A percentile compares a stretch with the other conserved stretches of the same genome.
Conservation (phyloP, 768 basidiomycete species). For the Psilocybe azurescens region DNA sequence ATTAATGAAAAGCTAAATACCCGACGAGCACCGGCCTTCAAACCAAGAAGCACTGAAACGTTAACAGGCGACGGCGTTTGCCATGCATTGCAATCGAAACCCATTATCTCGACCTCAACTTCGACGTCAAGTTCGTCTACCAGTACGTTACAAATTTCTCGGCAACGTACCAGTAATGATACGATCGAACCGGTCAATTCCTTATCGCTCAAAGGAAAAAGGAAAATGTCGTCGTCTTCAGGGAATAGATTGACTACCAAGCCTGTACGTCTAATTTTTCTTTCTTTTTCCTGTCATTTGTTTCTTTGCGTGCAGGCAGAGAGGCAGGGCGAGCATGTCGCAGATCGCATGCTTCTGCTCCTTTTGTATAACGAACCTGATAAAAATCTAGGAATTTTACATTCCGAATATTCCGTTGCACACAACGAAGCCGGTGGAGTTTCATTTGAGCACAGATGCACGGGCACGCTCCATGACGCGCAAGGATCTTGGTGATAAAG, state of each 20-base stretch:
- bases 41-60: constrained; percentile 17
- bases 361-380: no score
- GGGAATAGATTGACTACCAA: constrained; percentile 6
- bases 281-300: background rate
- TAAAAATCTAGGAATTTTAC: constrained; percentile 1
- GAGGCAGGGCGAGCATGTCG: no score
- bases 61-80: constrained; percentile 1
- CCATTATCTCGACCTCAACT: background rate
- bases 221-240: constrained; percentile 11
- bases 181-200: constrained; percentile 17
- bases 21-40: constrained; percentile 20
- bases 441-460: constrained; percentile 1
- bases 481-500: background rate
- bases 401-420: constrained; percentile 6
- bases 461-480: background rate
- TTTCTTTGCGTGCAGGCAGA: background rate
- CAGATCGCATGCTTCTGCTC: no score
- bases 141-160: constrained; percentile 6
- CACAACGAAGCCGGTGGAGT: background rate
- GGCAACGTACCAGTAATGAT: constrained; percentile 8
- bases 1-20: constrained; percentile 7
- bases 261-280: constrained; percentile 13
- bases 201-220: constrained; percentile 13
- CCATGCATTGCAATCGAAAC: constrained; percentile 8
- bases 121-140: constrained; percentile 9